Evolutionary conservation across 2,329 filamentous ascomycete genomes (phyloP).

Genomic region (Colletotrichum magnum): DNA sequence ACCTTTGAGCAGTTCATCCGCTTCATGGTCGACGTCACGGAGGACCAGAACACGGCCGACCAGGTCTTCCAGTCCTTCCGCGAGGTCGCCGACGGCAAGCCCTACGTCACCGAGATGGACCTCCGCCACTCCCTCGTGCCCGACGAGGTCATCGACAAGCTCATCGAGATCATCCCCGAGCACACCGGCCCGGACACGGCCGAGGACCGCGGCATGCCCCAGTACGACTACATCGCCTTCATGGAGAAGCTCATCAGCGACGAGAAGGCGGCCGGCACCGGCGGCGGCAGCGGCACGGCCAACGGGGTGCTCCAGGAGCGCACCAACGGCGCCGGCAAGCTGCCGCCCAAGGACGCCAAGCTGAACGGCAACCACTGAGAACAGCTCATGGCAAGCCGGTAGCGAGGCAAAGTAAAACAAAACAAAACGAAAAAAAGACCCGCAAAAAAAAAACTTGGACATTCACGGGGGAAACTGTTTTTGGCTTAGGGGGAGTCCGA

Average conservation of each 20-base stretch:
- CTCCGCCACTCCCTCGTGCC: slow-evolving; percentile 94
- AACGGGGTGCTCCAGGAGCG: slow-evolving; percentile 52
- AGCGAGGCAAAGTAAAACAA: no score
- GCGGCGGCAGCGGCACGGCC: slow-evolving; percentile 47
- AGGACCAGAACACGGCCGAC: slow-evolving; percentile 98
- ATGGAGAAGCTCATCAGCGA: slow-evolving; percentile 87
- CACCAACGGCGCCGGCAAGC: slow-evolving; percentile 49
- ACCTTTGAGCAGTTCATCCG: slow-evolving; percentile 99
- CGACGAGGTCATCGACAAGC: slow-evolving; percentile 95
- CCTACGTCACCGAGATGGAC: slow-evolving; percentile 98
- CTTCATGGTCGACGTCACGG: slow-evolving; percentile 99
- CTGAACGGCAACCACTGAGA: slow-evolving; percentile 52
- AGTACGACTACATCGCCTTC: slow-evolving; percentile 97
- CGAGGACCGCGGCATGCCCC: slow-evolving; percentile 85
- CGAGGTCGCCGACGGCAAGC: slow-evolving; percentile 98
- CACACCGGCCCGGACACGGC: slow-evolving; percentile 89
- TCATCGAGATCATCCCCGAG: slow-evolving; percentile 86
- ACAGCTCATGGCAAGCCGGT: not conserved
- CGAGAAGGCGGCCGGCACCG: slow-evolving; percentile 47
- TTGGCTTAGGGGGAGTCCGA: not conserved
- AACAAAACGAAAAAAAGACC: not conserved
- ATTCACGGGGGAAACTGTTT: slow-evolving; percentile 8
- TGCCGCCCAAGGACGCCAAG: slow-evolving; percentile 51
- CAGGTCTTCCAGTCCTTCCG: slow-evolving; percentile 98
- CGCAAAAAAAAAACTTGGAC: slow-evolving; percentile 1